Conservation (phyloP, 768 basidiomycete genomes). For the Amanita thiersii region DNA sequence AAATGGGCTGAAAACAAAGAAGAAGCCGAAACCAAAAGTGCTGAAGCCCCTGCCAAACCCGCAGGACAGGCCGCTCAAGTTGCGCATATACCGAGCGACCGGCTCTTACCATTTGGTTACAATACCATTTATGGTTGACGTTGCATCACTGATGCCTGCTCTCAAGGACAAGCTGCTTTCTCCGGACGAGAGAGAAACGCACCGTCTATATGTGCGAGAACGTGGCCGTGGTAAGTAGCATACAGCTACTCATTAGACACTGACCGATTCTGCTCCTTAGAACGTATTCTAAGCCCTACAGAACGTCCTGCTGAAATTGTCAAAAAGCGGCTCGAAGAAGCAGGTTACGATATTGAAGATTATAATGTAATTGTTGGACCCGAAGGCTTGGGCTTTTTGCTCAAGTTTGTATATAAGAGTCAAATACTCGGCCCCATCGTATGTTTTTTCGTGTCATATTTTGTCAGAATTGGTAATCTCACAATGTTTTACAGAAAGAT, state of each 20-base stretch:
- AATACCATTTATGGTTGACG: slow-evolving; percentile 57
- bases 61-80: background rate
- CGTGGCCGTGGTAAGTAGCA: slow-evolving; percentile 56
- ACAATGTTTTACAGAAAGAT: slow-evolving; percentile 45
- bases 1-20: slow-evolving; percentile 8
- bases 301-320: slow-evolving; percentile 86
- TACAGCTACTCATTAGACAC: slow-evolving; percentile 1
- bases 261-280: slow-evolving; percentile 28
- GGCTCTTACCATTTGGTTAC: slow-evolving; percentile 64
- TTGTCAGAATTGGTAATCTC: background rate
- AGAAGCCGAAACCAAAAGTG: background rate
- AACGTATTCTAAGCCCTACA: slow-evolving; percentile 71
- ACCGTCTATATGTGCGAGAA: slow-evolving; percentile 69
- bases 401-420: slow-evolving; percentile 87
- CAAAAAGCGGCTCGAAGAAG: slow-evolving; percentile 74
- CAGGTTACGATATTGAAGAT: slow-evolving; percentile 81
- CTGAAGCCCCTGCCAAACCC: background rate
- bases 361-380: slow-evolving; percentile 67
- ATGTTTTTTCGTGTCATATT: background rate
- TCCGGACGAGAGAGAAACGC: slow-evolving; percentile 45
- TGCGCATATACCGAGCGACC: slow-evolving; percentile 59
- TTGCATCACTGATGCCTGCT: slow-evolving; percentile 52
- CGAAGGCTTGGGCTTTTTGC: slow-evolving; percentile 76
- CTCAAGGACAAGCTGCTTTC: slow-evolving; percentile 51
- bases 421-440: slow-evolving; percentile 41